Base-by-base conservation (phyloP, 371 early-diverging fungal genomes). In the Choanephora cucurbitarum region DNA sequence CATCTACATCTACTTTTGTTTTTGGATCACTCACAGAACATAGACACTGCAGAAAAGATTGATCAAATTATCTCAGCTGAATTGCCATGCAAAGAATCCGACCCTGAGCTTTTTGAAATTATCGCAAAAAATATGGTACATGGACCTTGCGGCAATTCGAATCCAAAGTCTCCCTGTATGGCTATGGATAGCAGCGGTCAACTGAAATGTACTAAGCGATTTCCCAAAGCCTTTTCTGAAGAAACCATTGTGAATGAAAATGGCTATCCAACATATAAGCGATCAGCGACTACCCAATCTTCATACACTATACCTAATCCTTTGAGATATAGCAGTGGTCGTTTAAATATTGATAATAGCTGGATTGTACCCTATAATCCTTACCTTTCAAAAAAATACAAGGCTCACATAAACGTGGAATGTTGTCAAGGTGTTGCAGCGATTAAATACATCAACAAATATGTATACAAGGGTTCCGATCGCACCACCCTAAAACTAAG, bases 331-430 rank as follows among this genome's bases (percentile, higher is more conserved):
- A 46, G 14, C n/a, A 31, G 24, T 17, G n/a, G 28, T 10, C 47
- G n/a, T 23, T 23, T 49, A 2, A n/a, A 43, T 5, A 55, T 68
- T 17, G 55, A 70, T 33, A 72, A 73, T 34, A 8, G 52, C 10
- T 69, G 64, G 67, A 54, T 69, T 18, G 66, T 73, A 1, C 73
- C 71, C 1, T 49, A 74, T 33, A 78, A 66, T 34, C 66, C 41
- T 0, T 74, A 49, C 21, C 55, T 74, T 1, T 23, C 19, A 9
- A 67, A 69, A 0, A 79, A 73, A 52, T 79, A 71, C 58, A 58
- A 69, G 42, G 69, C 73, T 0, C 69, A 75, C 44, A 71, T 73
- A 37, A 71, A 79, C 48, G 69, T 79, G 0, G 72, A 75, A 49
- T 53, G 67, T 1, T 75, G 73, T 52, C n/a, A 41, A 2, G 55